Evolutionary conservation across 2,329 filamentous ascomycete genomes (phyloP).

Genomic region (Hypoxylon sp.): DNA sequence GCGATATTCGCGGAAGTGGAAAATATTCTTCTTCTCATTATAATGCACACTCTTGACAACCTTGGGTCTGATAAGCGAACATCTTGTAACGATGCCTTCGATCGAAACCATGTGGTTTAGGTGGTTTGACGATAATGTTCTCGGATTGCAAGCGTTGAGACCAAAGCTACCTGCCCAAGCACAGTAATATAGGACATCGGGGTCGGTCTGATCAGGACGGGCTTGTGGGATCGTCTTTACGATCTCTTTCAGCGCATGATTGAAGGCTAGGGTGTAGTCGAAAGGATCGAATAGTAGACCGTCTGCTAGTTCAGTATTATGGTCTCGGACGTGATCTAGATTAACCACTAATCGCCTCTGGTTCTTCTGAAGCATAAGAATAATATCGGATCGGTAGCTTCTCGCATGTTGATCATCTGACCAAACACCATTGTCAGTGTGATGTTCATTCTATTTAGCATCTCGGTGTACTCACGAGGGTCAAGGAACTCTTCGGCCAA

Average conservation of each 20-base stretch:
- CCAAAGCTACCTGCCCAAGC: conserved; percentile 98
- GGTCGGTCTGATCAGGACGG: conserved; percentile 76
- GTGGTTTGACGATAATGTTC: conserved; percentile 86
- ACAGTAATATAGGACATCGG: conserved; percentile 91
- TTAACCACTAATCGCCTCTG: conserved; percentile 73
- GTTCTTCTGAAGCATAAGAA: conserved; percentile 76
- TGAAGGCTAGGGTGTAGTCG: conserved; percentile 87
- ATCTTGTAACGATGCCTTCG: conserved; percentile 96
- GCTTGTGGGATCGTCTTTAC: conserved; percentile 81
- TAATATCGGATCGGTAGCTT: conserved; percentile 90
- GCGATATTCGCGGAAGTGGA: conserved; percentile 88
- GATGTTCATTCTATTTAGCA: conserved; percentile 1
- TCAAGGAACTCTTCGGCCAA: conserved; percentile 93
- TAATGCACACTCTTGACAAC: conserved; percentile 99
- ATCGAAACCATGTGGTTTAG: conserved; percentile 97
- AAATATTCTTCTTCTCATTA: conserved; percentile 85
- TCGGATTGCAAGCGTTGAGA: conserved; percentile 91
- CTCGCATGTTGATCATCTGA: conserved; percentile 62
- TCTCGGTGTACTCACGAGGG: conserved; percentile 71
- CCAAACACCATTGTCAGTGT: conserved; percentile 5
- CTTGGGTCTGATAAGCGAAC: conserved; percentile 93
- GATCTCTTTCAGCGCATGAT: conserved; percentile 87
- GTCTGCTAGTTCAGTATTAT: conserved; percentile 82
- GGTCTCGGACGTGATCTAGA: conserved; percentile 89
- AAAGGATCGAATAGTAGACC: conserved; percentile 86